Evolutionary conservation across 2,329 filamentous ascomycete genomes (phyloP), one percentile per base, ranked within the genome.

Genomic region (Neoarthrinium moseri): DNA sequence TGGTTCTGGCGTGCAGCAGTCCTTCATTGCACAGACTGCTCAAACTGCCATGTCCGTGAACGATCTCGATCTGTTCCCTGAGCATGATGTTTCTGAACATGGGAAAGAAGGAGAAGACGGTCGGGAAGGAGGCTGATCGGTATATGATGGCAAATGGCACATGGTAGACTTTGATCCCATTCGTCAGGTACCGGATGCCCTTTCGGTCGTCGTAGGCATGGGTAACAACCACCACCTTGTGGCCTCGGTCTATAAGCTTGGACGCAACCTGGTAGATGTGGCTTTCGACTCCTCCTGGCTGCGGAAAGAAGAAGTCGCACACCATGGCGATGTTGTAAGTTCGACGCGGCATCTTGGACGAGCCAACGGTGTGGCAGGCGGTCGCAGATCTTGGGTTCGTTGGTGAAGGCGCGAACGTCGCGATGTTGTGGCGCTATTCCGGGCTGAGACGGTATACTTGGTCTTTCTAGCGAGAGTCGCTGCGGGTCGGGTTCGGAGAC

Each of bases 221-320:
- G 0, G 94, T 99, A 61, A 99, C 94, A 62, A 99, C 87, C 53
- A 99, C 89, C 58, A 99, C 92, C 72, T 96, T 96, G 75, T 99
- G 94, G 32, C 94, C 94, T 32, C 94, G 89, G 67, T 99, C 92
- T 55, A 97, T 91, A 56, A 99, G 83, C 78, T 97, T 99, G 47
- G 87, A 89, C 24, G 92, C 94, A 32, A 99, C 77, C 68, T 99
- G 94, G 73, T 99, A 99, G 59, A 99, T 97, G 70, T 99, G 94
- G 68, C 90, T 95, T 73, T 99, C 94, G 54, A 99, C 84, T 58
- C 94, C 94, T 63, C 94, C 91, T 43, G 94, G 92, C 62, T 97
- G 92, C 12, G 94, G 94, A 65, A 95, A 99, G 84, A 99, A 99
- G 79, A 95, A 96, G 76, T 99, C 94, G 80, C 92, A 91, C 67